A percentile compares a stretch with the other conserved stretches of the same genome.
phyloP scores from a whole-genome alignment of 2,329 filamentous ascomycete genomes.

The Endothia cerciana region DNA sequence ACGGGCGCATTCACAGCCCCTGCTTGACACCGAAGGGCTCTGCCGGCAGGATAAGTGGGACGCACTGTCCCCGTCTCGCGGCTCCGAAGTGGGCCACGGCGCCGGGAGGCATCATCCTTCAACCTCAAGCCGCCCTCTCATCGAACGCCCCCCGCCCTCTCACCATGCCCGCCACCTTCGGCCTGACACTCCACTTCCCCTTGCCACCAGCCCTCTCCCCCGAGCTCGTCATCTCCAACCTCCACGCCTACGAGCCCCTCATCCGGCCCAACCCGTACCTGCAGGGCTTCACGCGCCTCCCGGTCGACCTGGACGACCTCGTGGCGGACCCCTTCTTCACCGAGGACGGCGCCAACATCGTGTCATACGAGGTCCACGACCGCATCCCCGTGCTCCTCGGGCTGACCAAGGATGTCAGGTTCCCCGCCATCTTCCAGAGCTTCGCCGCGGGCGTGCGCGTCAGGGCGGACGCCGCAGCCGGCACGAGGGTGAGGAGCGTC shows the following conservation, averaged over 20 bases:
- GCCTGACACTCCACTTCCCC: slow-evolving; percentile 45
- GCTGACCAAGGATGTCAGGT: slow-evolving; percentile 42
- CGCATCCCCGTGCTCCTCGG: slow-evolving; percentile 43
- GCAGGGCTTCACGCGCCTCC: slow-evolving; percentile 17
- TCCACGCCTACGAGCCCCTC: slow-evolving; percentile 33
- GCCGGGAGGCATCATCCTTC: neutral
- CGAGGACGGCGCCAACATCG: slow-evolving; percentile 24
- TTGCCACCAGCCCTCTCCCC: slow-evolving; percentile 46
- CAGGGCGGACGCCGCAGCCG: slow-evolving; percentile 47
- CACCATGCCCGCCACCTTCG: slow-evolving; percentile 40
- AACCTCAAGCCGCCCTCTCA: slow-evolving; percentile 6
- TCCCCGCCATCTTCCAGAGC: slow-evolving; percentile 50
- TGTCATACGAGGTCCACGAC: slow-evolving; percentile 39
- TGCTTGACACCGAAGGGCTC: neutral
- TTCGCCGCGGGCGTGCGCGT: slow-evolving; percentile 47
- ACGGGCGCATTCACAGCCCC: neutral
- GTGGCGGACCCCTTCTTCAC: slow-evolving; percentile 30
- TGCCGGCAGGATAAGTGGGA: neutral
- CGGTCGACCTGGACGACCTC: slow-evolving; percentile 27
- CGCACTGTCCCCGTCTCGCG: neutral
- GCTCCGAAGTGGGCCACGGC: slow-evolving; percentile 2
- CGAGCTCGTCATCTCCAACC: slow-evolving; percentile 41
- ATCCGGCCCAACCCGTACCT: slow-evolving; percentile 29
- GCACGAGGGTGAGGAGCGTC: slow-evolving; percentile 47
- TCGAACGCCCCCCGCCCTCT: neutral